Base-by-base conservation (phyloP, 768 basidiomycete genomes). In the Suillus discolor region DNA sequence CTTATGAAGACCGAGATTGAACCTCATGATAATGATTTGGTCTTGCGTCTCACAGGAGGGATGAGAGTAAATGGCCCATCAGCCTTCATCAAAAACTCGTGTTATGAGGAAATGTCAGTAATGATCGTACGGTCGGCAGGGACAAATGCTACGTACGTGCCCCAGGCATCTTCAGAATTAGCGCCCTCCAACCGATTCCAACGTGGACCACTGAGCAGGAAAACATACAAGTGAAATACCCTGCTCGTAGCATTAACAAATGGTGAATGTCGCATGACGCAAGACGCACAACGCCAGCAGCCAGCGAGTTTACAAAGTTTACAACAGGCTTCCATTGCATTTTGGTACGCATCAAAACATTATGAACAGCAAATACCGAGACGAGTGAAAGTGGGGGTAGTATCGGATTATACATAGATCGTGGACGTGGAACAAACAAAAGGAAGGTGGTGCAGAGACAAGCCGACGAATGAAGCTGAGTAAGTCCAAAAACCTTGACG, bases 321-420 rank as follows among this genome's bases (percentile, higher is more conserved):
- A 75, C 73, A 75, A 74, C 67, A 73, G 47, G n/a, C 62, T 31
- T 67, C 61, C 63, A 57, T 65, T 45, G 59, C 39, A 60, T 7
- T 31, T 60, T 60, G 49, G 42, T 72, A 67, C 62, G 66, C 63
- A 49, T 55, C 65, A 69, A 63, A 55, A 53, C 16, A 54, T 47
- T 66, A 71, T 67, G 64, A 60, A 64, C 62, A 69, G 57, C 36
- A 16, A 47, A 62, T 61, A 64, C 62, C 62, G 67, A 61, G 44
- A 62, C 59, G 23, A 53, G 38, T 62, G 57, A 51, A 41, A 54
- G 61, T 55, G 25, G 63, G 61, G 44, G 64, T 57, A 67, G 51
- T 59, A 69, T 66, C 60, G 64, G 45, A 69, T 68, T 62, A 63
- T 68, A 66, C 54, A 55, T 55, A 65, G 36, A 47, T 34, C 57